Evolutionary conservation across 371 early-diverging fungal genomes (phyloP).

Genomic region (Rhizopus microsporus): DNA sequence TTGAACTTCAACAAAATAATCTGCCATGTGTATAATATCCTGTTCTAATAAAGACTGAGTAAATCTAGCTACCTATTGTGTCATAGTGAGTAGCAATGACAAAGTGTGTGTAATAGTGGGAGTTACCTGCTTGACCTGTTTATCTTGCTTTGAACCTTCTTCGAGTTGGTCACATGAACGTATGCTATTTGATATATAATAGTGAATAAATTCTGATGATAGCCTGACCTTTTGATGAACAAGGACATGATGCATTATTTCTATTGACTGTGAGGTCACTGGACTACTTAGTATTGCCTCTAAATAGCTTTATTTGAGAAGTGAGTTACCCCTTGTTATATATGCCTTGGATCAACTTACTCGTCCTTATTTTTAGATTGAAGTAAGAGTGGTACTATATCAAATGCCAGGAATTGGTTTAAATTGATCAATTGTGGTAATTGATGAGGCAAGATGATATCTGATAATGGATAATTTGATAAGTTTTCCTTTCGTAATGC

Average conservation of each 20-base stretch:
- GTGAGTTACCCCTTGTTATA: background rate
- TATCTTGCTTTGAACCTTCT: constrained; percentile 36
- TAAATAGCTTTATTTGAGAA: constrained; percentile 12
- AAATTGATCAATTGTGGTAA: constrained; percentile 33
- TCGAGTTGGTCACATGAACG: constrained; percentile 61
- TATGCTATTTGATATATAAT: constrained; percentile 67
- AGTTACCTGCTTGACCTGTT: constrained; percentile 64
- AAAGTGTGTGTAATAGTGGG: background rate
- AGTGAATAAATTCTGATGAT: constrained; percentile 59
- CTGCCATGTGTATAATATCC: constrained; percentile 53
- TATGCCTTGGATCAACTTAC: constrained; percentile 8
- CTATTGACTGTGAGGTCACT: constrained; percentile 51
- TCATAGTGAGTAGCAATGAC: constrained; percentile 1
- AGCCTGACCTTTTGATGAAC: constrained; percentile 28
- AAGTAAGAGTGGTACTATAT: constrained; percentile 30
- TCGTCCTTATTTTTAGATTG: constrained; percentile 10
- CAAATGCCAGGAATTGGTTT: constrained; percentile 40
- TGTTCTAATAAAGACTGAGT: constrained; percentile 66
- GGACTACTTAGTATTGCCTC: constrained; percentile 30
- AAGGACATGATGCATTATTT: constrained; percentile 64
- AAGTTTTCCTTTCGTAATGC: constrained; percentile 21
- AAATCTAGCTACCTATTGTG: constrained; percentile 65
- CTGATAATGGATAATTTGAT: constrained; percentile 9
- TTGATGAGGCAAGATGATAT: constrained; percentile 21
- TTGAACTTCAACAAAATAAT: constrained; percentile 68